Base-by-base conservation (phyloP, 2,329 filamentous ascomycete species). In the Hymenoscyphus occultus region DNA sequence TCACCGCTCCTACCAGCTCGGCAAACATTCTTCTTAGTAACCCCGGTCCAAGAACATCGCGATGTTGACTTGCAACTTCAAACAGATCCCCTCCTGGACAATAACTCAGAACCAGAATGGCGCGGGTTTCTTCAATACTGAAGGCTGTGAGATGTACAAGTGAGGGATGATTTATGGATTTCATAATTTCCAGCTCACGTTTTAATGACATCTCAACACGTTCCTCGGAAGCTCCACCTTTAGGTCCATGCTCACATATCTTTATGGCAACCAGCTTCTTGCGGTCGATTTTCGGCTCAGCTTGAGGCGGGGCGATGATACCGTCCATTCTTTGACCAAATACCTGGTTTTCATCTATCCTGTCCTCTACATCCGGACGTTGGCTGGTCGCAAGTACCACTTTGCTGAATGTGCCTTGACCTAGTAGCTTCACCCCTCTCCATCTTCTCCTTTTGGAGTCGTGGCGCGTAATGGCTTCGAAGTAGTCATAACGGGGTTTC, bases 71-170 rank as follows among this genome's bases (percentile, higher is more conserved):
- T 12, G 93, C 93, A 62, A 98, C 85, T 69, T 98, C 95, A 76
- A 98, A 99, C 7, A 99, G 81, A 76, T 99, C 95, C 39, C 95
- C 95, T 32, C 95, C 95, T 0, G 94, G 90, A 75, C 93, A 97
- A 77, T 97, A 97, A 68, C 90, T 92, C 66, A 99, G 80, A 3
- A 98, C 90, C 54, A 99, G 80, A 51, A 98, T 84, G 0, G 94
- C 92, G 60, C 93, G 86, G 9, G 88, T 89, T 40, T 90, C 86
- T 76, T 96, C 91, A 71, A 93, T 91, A 70, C 87, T 95, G 85
- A 93, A 97, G 0, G 93, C 94, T 77, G 95, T 95, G 60, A 99
- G 84, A 72, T 96, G 91, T 6, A 97, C 91, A 51, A 99, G 81
- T 2, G 91, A 96, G 0, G 95, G 94, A 77, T 99, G 93, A 62